phyloP scores from a whole-genome alignment of 2,329 filamentous ascomycete species.

The Chaetomium strumarium region DNA sequence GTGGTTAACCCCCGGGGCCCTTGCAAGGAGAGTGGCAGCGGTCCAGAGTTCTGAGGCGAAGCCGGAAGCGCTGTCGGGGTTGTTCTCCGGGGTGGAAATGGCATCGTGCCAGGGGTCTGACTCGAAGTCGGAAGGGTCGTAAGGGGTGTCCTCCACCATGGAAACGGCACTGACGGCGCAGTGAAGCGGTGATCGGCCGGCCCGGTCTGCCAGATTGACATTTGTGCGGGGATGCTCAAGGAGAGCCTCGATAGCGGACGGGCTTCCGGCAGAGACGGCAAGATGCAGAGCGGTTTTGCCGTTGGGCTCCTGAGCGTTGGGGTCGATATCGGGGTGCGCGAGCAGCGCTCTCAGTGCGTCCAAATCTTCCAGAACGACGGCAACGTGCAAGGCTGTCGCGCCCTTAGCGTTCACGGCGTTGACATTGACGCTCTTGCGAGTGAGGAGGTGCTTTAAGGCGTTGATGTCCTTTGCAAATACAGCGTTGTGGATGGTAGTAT shows the following conservation, averaged over 20 bases:
- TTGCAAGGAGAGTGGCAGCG: neutral
- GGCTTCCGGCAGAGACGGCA: neutral
- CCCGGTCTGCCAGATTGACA: neutral
- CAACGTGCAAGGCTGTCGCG: neutral
- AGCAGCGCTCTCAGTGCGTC: neutral
- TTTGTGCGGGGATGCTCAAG: neutral
- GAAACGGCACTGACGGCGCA: neutral
- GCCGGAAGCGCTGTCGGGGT: too few species aligned
- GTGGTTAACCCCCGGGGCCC: neutral
- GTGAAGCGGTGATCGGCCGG: neutral
- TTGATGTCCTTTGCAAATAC: neutral
- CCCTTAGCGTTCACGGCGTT: neutral
- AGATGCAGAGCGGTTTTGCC: slow-evolving; percentile 1
- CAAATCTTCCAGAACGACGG: neutral
- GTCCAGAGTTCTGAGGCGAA: too few species aligned
- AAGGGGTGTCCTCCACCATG: too few species aligned
- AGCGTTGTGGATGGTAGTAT: neutral
- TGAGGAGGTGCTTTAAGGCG: neutral
- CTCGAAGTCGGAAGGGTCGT: too few species aligned
- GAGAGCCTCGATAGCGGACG: neutral
- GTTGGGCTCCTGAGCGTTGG: neutral
- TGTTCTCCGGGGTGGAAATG: too few species aligned
- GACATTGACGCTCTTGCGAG: neutral
- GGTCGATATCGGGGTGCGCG: neutral
- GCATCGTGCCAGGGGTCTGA: too few species aligned